Evolutionary conservation across 73 alveolate species (phyloP).

Genomic region (Durusdinium trenchii): DNA sequence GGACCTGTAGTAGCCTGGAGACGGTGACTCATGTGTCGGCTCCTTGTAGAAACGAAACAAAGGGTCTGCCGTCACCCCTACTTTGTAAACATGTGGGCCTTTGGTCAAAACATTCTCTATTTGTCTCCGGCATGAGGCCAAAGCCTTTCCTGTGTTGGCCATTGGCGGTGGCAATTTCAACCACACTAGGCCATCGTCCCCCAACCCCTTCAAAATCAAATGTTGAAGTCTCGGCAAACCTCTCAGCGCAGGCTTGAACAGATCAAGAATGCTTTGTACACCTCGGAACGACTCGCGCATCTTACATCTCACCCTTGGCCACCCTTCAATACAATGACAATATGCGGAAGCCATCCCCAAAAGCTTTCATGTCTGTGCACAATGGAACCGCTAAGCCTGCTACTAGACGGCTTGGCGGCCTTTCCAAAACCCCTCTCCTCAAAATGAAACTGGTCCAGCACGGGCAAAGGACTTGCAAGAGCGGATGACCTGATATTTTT

Average conservation of each 20-base stretch:
- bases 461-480: too few relatives aligned
- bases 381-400: too few relatives aligned
- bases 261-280: neutral
- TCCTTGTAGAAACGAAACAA: constrained; percentile 31
- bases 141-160: neutral
- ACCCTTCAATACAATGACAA: too few relatives aligned
- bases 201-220: neutral
- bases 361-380: too few relatives aligned
- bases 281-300: too few relatives aligned
- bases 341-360: too few relatives aligned
- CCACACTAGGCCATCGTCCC: constrained; percentile 4
- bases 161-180: constrained; percentile 17
- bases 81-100: constrained; percentile 29
- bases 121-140: neutral
- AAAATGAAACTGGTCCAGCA: too few relatives aligned
- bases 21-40: neutral
- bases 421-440: too few relatives aligned
- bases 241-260: constrained; percentile 14
- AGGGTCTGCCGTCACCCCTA: constrained; percentile 19
- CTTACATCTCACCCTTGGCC: too few relatives aligned
- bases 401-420: too few relatives aligned
- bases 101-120: neutral
- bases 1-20: neutral
- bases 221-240: neutral
- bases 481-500: neutral